These are phyloP conservation scores for Sugiyamaella neomexicana DNA, from an alignment of 1,139 yeast genomes.

Conservation along the genomic window DNA sequence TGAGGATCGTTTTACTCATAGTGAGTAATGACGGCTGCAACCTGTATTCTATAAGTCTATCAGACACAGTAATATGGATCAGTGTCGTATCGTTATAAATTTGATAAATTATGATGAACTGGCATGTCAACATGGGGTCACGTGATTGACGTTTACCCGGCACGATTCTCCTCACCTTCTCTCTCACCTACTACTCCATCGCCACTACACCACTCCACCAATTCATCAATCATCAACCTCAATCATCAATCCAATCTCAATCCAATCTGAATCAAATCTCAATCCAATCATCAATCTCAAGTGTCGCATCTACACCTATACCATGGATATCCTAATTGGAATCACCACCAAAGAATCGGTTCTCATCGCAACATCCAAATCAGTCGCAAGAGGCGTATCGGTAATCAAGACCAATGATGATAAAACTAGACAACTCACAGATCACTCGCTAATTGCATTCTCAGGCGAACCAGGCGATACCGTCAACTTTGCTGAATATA, in stretches of 20 bases:
- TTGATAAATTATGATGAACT: background rate
- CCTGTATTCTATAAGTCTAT: no score
- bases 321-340: slow-evolving; percentile 89
- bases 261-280: no score
- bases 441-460: slow-evolving; percentile 79
- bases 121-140: background rate
- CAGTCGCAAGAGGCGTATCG: slow-evolving; percentile 92
- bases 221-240: no score
- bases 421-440: slow-evolving; percentile 76
- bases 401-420: slow-evolving; percentile 83
- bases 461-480: slow-evolving; percentile 98
- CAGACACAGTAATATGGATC: no score
- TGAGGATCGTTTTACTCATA: slow-evolving; percentile 1
- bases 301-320: slow-evolving; percentile 7
- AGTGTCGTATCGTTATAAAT: no score
- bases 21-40: background rate
- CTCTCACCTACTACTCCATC: no score
- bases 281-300: no score
- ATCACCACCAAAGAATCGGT: slow-evolving; percentile 80
- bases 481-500: slow-evolving; percentile 89
- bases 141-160: background rate
- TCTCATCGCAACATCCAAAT: slow-evolving; percentile 87
- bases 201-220: no score
- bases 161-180: no score
- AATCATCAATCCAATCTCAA: no score